Base-by-base conservation (phyloP, 257 asterid species). In the Apocynum venetum region DNA sequence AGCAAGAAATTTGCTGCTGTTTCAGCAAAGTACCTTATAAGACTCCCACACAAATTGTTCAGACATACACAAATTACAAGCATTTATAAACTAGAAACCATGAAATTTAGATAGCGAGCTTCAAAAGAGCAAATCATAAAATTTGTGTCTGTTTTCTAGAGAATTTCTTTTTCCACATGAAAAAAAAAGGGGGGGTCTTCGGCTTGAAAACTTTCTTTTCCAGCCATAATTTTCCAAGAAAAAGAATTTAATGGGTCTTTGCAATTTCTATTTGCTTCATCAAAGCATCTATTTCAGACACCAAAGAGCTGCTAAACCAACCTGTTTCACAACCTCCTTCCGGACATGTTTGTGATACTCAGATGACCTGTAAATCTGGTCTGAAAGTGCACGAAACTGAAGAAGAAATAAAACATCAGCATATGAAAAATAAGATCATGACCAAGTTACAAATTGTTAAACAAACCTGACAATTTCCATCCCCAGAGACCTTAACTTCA, bases 321-420 rank as follows among this genome's bases (percentile, higher is more conserved):
- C 93, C 93, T 89, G 97, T 84, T 87, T 89, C 77, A 86, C 90
- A 74, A 89, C 84, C 83, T 91, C 97, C 82, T 89, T 87, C 31
- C 95, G 87, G 74, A 89, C 89, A 74, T 89, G 86, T 83, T 85
- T 89, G 84, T 91, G 97, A 84, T 89, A 79, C 82, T 91, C 89
- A 1, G 92, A 86, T 25, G 90, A 84, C 74, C 89, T 84, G 82
- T 89, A 91, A 14, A 89, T 81, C 87, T 91, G 95, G 81, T 91
- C 97, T 75, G 92, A 90, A 80, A 91, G 89, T 70, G 95, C 92
- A 66, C 93, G 93, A 76, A 91, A 91, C 93, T 90, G 83, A 73
- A 46, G 52, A 77, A 80, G 78, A 78, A 25, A 70, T 49, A 40
- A 76, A 9, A 51, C 17, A 73, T 79, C 20, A 88, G 77, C 25